A percentile compares a stretch with the other conserved stretches of the same genome.
Evolutionary conservation across 805 yeast genomes (phyloP).

Genomic region (Schizosaccharomyces japonicus): DNA sequence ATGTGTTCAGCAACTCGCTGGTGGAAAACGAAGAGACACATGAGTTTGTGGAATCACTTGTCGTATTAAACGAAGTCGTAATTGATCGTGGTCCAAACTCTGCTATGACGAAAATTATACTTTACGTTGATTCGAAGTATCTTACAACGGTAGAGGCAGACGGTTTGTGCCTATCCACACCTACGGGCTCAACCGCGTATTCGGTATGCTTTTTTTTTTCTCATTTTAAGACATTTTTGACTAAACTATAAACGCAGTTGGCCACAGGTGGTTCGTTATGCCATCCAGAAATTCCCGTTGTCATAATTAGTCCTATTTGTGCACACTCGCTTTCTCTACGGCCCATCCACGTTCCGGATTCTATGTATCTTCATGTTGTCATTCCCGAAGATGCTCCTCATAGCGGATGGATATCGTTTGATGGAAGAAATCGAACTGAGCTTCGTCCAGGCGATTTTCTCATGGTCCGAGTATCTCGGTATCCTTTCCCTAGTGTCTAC

Average conservation of each 20-base stretch:
- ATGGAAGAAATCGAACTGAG: slow-evolving; percentile 74
- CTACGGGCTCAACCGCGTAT: slow-evolving; percentile 77
- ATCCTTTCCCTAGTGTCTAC: slow-evolving; percentile 74
- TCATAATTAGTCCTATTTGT: slow-evolving; percentile 81
- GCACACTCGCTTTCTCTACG: slow-evolving; percentile 78
- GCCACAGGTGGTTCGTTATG: slow-evolving; percentile 90
- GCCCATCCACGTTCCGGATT: slow-evolving; percentile 78
- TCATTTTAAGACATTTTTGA: background rate
- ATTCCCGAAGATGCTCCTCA: slow-evolving; percentile 60
- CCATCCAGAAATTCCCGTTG: slow-evolving; percentile 83
- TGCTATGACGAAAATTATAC: slow-evolving; percentile 65
- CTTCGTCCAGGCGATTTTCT: slow-evolving; percentile 64
- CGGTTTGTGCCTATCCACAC: slow-evolving; percentile 40
- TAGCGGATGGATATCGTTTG: slow-evolving; percentile 93
- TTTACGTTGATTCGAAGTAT: slow-evolving; percentile 67
- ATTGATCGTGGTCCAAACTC: slow-evolving; percentile 90
- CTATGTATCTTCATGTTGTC: slow-evolving; percentile 58
- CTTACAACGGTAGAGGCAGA: slow-evolving; percentile 72
- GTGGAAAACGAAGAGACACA: slow-evolving; percentile 14
- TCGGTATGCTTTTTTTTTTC: slow-evolving; percentile 18
- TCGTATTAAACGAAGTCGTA: slow-evolving; percentile 71
- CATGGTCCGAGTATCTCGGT: slow-evolving; percentile 62
- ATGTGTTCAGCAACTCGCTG: background rate
- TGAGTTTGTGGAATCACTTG: slow-evolving; percentile 20
- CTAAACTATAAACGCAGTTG: slow-evolving; percentile 15